phyloP scores from a whole-genome alignment of 352 stramenopile genomes.

The Pythium sp. region DNA sequence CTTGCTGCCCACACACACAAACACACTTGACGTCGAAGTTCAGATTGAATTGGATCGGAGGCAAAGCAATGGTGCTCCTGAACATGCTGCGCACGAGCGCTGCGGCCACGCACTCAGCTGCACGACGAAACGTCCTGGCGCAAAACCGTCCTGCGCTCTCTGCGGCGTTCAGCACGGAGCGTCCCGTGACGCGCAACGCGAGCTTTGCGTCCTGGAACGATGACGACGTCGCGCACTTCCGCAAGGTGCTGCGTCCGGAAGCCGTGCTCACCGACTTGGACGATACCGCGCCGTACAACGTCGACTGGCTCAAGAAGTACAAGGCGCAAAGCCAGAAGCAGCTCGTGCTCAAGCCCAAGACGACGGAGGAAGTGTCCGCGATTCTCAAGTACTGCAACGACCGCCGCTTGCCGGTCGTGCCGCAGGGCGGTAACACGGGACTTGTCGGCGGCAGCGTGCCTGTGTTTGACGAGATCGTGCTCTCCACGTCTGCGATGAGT shows the following conservation, averaged over 20 bases:
- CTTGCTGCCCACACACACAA: conserved; percentile 1
- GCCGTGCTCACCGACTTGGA: conserved; percentile 66
- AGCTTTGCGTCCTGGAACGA: conserved; percentile 55
- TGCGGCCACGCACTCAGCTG: conserved; percentile 8
- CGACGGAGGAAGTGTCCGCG: conserved; percentile 80
- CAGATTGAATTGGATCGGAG: not conserved
- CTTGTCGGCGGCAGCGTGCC: conserved; percentile 93
- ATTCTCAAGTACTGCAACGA: conserved; percentile 94
- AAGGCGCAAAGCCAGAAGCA: conserved; percentile 48
- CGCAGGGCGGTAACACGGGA: conserved; percentile 96
- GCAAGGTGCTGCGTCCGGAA: conserved; percentile 51
- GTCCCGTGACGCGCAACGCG: conserved; percentile 34
- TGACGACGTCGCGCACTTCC: conserved; percentile 64
- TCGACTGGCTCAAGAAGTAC: conserved; percentile 89
- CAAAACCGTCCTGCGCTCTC: conserved; percentile 2
- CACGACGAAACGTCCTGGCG: conserved; percentile 11
- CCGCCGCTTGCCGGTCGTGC: conserved; percentile 87
- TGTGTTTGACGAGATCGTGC: conserved; percentile 92
- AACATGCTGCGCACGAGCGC: conserved; percentile 4
- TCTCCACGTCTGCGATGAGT: conserved; percentile 92
- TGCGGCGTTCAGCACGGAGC: conserved; percentile 20
- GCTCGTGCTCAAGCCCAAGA: conserved; percentile 87
- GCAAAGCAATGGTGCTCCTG: conserved; percentile 5
- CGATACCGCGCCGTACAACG: conserved; percentile 66
- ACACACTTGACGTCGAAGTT: conserved; percentile 5